Evolutionary conservation across 257 asterid genomes (phyloP).

Genomic region (Solanum ossicruentum): DNA sequence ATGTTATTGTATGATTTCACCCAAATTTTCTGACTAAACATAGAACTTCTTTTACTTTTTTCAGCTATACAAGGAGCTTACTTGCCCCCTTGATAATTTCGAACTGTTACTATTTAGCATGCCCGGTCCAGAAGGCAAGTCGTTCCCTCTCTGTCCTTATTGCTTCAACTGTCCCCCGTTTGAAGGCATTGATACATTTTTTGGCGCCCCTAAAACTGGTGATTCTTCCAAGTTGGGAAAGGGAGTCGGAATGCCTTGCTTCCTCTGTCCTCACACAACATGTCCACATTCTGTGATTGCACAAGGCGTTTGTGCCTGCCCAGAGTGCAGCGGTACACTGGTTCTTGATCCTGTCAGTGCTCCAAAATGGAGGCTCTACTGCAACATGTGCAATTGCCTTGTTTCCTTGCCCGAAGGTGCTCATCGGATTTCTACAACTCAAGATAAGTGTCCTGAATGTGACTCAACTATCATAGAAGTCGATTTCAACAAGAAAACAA

Average conservation of each 20-base stretch:
- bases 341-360: slow-evolving; percentile 88
- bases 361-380: slow-evolving; percentile 77
- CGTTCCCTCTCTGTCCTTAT: slow-evolving; percentile 81
- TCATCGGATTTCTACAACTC: slow-evolving; percentile 66
- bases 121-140: slow-evolving; percentile 85
- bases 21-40: neutral
- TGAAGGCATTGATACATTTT: slow-evolving; percentile 54
- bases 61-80: slow-evolving; percentile 88
- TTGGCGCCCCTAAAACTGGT: slow-evolving; percentile 44
- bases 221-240: slow-evolving; percentile 42
- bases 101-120: slow-evolving; percentile 67
- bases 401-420: slow-evolving; percentile 86
- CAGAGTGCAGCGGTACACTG: slow-evolving; percentile 79
- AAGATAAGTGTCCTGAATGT: slow-evolving; percentile 61
- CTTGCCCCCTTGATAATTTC: slow-evolving; percentile 84
- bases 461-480: slow-evolving; percentile 80
- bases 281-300: slow-evolving; percentile 77
- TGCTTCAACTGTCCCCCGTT: slow-evolving; percentile 86
- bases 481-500: slow-evolving; percentile 82
- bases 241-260: slow-evolving; percentile 94
- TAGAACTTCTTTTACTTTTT: neutral
- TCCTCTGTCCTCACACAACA: slow-evolving; percentile 87
- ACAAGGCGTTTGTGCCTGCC: slow-evolving; percentile 90
- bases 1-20: neutral
- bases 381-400: slow-evolving; percentile 86